Base-by-base conservation (phyloP, 192 early-diverging fungal genomes). In the Podila clonocystis region DNA sequence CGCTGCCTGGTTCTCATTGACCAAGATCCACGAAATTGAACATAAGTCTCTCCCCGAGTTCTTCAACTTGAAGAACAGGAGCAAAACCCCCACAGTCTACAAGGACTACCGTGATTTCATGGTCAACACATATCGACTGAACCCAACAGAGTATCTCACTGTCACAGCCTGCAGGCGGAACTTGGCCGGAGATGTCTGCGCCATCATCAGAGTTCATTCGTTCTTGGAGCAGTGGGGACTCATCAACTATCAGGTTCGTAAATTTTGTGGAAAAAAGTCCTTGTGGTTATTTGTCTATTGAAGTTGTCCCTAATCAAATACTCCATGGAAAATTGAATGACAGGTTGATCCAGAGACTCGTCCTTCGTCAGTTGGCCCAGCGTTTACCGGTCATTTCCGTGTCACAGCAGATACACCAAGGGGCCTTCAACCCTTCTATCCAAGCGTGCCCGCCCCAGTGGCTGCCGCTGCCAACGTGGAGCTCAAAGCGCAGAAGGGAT, bases 201-300 rank as follows among this genome's bases (percentile, higher is more conserved):
- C 97, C 4, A 98, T 99, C 65, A 97, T 99, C 84, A 88, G 98
- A 59, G 96, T 99, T 5, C 98, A 99, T 85, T 95, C 97, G 4
- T 97, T 99, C 68, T 86, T 99, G 59, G 97, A 99, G 84, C 97
- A 99, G 80, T 99, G 98, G 98, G 98, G 98, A 2, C 86, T 99
- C 33, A 95, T 99, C 75, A 99, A 99, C 85, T 96, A 98, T 83
- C 96, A 99, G 89, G 94, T 95, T 79, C 29, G 58, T 50, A n/a
- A n/a, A 24, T 59, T 17, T 30, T 2, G 13, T 1, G 41, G 15
- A 45, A 12, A 45, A 45, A 45, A 15, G 41, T 15, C 24, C 22
- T 24, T 48, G 36, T 33, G 62, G 20, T 19, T 13, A 50, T 5
- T 19, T 11, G 30, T 36, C 30, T 38, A 12, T 33, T 58, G 59